A percentile compares a stretch with the other conserved stretches of the same genome.
Evolutionary conservation across 1,284 basidiomycete species (phyloP).

Genomic region (Ustilago hordei): DNA sequence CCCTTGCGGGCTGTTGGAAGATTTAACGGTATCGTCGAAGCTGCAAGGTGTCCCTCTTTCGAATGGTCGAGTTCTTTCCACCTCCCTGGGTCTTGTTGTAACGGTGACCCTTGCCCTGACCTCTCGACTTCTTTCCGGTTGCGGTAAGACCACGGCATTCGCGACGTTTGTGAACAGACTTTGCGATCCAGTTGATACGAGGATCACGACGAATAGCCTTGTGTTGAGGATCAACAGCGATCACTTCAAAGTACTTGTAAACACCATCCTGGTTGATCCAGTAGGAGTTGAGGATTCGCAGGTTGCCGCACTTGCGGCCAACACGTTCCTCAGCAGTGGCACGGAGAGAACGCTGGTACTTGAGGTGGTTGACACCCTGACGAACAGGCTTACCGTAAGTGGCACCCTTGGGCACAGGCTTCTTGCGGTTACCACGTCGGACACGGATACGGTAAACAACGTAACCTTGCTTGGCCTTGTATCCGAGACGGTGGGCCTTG

Average conservation of each 20-base stretch:
- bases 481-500: constrained; percentile 97
- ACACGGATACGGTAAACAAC: constrained; percentile 98
- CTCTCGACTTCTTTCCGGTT: constrained; percentile 82
- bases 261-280: constrained; percentile 99
- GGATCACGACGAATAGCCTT: constrained; percentile 93
- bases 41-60: constrained; percentile 87
- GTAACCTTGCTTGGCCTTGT: constrained; percentile 99
- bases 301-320: constrained; percentile 92
- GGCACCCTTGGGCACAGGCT: constrained; percentile 94
- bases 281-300: constrained; percentile 93
- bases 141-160: constrained; percentile 97
- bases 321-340: constrained; percentile 98
- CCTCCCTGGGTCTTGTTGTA: constrained; percentile 84
- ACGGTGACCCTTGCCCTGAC: constrained; percentile 86
- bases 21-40: constrained; percentile 95
- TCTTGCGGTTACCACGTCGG: constrained; percentile 98
- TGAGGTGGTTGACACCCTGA: constrained; percentile 99
- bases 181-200: constrained; percentile 98
- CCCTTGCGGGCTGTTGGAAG: constrained; percentile 6
- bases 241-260: constrained; percentile 99
- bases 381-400: constrained; percentile 99
- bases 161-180: constrained; percentile 98
- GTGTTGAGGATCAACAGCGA: constrained; percentile 93
- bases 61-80: constrained; percentile 88
- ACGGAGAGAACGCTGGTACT: constrained; percentile 93